Base-by-base conservation (phyloP, 2,329 filamentous ascomycete species). In the Myriosclerotinia curreyana region DNA sequence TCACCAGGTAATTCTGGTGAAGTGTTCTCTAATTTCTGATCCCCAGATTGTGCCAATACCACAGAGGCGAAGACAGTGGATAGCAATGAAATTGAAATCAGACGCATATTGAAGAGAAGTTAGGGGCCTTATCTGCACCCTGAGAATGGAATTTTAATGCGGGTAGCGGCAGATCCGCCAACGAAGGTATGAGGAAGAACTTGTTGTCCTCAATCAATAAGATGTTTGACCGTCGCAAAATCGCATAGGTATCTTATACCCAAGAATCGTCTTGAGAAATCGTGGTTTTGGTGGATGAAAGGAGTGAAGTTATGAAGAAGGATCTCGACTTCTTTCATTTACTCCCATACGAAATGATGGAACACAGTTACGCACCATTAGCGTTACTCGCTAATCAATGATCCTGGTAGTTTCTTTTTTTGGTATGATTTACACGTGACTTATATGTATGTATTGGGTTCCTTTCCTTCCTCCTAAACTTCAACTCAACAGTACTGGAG, bases 101-200 rank as follows among this genome's bases (percentile, higher is more conserved):
- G 64, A 69, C 72, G 72, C 72, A 74, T 74, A 12, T 66, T 73
- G 69, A 65, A 49, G n/a, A 17, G 28, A 44, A 51, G 63, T 61
- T 61, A 48, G 36, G 62, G 60, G 49, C 66, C 66, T 66, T 65
- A 55, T 60, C 49, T 66, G 49, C 67, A 68, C 69, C 69, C 68
- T 69, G 67, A 69, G 64, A 54, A 54, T 60, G 51, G 44, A 52
- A 65, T 38, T 60, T 49, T 52, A 50, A 50, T 58, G 64, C 50
- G 66, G 48, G 53, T 36, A 65, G 60, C 66, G 69, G 69, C 70
- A 66, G 64, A 55, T 66, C 63, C 70, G 71, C 71, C 69, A 50
- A 59, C 51, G 63, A 62, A 55, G 42, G n/a, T 31, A 54, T 54
- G 28, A 53, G 34, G n/a, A 50, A 36, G 44, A 42, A 40, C n/a